phyloP scores from a whole-genome alignment of 805 yeast genomes.

The Metschnikowia baotianmanensis region DNA sequence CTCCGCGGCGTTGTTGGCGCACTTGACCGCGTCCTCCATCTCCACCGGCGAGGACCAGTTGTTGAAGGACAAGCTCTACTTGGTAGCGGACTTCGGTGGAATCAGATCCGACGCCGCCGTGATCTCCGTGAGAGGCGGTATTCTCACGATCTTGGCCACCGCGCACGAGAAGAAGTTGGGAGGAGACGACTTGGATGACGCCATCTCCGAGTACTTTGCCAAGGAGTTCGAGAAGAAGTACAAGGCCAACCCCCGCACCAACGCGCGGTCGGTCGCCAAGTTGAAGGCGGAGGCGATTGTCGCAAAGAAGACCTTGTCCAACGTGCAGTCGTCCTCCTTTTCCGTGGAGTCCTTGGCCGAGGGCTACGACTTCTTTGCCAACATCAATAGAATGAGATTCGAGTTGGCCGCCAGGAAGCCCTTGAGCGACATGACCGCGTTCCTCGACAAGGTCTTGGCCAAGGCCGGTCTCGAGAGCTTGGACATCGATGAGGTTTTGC shows the following conservation, averaged over 20 bases:
- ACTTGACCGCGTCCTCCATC: slow-evolving; percentile 44
- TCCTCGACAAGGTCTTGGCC: slow-evolving; percentile 68
- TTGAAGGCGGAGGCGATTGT: slow-evolving; percentile 76
- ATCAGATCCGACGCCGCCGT: slow-evolving; percentile 94
- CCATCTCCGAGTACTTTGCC: slow-evolving; percentile 79
- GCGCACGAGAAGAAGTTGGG: slow-evolving; percentile 81
- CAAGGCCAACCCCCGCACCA: slow-evolving; percentile 74
- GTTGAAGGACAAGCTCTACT: slow-evolving; percentile 68
- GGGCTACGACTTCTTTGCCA: slow-evolving; percentile 89
- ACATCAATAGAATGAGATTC: slow-evolving; percentile 90
- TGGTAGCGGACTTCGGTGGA: slow-evolving; percentile 97
- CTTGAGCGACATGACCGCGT: slow-evolving; percentile 69
- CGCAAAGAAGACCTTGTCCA: slow-evolving; percentile 88
- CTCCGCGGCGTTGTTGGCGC: slow-evolving; percentile 85
- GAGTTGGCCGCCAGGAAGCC: slow-evolving; percentile 84
- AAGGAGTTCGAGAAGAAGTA: slow-evolving; percentile 91
- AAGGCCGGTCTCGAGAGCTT: slow-evolving; percentile 84
- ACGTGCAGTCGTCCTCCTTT: slow-evolving; percentile 82
- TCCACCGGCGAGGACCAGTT: slow-evolving; percentile 39
- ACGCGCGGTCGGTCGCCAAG: slow-evolving; percentile 85
- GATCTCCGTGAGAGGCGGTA: slow-evolving; percentile 89
- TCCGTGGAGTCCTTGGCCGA: slow-evolving; percentile 94
- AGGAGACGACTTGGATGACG: slow-evolving; percentile 81
- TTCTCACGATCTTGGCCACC: slow-evolving; percentile 83
- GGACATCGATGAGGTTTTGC: slow-evolving; percentile 86